phyloP scores from a whole-genome alignment of 441 rosid species.

The Cnidoscolus chayamansa region DNA sequence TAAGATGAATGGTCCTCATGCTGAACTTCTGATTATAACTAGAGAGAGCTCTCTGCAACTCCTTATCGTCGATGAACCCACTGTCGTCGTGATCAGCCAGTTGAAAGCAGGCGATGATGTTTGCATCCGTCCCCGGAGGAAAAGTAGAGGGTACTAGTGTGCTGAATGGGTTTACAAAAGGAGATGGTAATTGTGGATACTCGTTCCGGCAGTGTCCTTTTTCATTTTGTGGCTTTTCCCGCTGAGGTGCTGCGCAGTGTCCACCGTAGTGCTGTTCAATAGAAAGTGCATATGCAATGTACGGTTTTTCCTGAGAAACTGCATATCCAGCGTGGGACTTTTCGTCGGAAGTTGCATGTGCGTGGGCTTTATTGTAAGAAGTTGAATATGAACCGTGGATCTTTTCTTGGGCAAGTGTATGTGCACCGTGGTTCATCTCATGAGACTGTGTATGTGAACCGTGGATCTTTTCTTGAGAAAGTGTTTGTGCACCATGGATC shows the following conservation, averaged over 20 bases:
- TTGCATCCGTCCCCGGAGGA: conserved; percentile 84
- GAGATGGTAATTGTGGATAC: not conserved
- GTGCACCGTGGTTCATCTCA: no score
- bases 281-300: conserved; percentile 12
- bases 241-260: conserved; percentile 38
- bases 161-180: conserved; percentile 61
- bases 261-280: conserved; percentile 34
- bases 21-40: conserved; percentile 79
- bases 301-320: no score
- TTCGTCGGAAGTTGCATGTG: no score
- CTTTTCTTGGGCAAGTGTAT: no score
- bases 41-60: conserved; percentile 79
- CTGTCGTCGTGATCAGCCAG: conserved; percentile 67
- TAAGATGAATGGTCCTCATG: conserved; percentile 77
- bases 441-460: no score
- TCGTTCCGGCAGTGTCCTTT: conserved; percentile 28
- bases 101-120: conserved; percentile 65
- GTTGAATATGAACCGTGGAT: no score
- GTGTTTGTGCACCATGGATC: no score
- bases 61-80: conserved; percentile 41
- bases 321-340: no score
- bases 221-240: conserved; percentile 51
- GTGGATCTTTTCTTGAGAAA: no score
- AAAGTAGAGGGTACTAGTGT: conserved; percentile 74
- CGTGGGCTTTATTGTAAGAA: no score